Evolutionary conservation across 805 yeast genomes (phyloP).

Genomic region (Ogataea saltuana): DNA sequence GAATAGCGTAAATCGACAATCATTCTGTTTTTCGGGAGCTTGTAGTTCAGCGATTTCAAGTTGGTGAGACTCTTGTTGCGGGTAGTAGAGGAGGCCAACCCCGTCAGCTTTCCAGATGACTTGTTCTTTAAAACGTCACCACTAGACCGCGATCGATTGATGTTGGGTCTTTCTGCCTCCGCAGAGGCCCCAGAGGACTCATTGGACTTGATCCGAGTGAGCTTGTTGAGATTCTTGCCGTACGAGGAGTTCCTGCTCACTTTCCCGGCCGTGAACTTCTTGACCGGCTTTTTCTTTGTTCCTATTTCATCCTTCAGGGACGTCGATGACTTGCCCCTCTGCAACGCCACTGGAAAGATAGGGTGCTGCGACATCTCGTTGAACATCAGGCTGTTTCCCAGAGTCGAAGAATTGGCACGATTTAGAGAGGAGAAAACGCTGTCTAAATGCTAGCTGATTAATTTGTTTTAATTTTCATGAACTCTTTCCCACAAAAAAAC

Average conservation of each 20-base stretch:
- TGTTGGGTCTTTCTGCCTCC: conserved; percentile 26
- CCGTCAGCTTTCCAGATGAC: conserved; percentile 20
- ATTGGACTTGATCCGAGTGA: conserved; percentile 33
- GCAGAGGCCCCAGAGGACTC: conserved; percentile 22
- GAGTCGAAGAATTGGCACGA: no score
- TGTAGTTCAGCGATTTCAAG: conserved; percentile 26
- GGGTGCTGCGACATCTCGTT: conserved; percentile 22
- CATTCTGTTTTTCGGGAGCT: conserved; percentile 21
- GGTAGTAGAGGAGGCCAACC: conserved; percentile 7
- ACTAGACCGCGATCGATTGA: conserved; percentile 29
- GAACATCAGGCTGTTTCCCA: no score
- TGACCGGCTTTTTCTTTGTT: conserved; percentile 30
- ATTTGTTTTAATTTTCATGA: neutral
- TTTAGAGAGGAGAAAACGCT: neutral
- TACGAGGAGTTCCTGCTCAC: conserved; percentile 37
- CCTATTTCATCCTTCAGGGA: conserved; percentile 30
- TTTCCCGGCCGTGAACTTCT: conserved; percentile 38
- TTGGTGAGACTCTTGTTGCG: conserved; percentile 32
- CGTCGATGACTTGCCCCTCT: conserved; percentile 29
- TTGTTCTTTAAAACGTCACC: conserved; percentile 27
- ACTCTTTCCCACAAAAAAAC: conserved; percentile 1
- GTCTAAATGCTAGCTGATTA: neutral
- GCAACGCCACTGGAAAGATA: conserved; percentile 13
- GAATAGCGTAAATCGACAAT: conserved; percentile 29
- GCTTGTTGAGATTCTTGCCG: conserved; percentile 36